Percentiles rank a stretch among this genome's conserved stretches.
phyloP scores from a whole-genome alignment of 1,284 basidiomycete species.

The Trichosporon coremiiforme region DNA sequence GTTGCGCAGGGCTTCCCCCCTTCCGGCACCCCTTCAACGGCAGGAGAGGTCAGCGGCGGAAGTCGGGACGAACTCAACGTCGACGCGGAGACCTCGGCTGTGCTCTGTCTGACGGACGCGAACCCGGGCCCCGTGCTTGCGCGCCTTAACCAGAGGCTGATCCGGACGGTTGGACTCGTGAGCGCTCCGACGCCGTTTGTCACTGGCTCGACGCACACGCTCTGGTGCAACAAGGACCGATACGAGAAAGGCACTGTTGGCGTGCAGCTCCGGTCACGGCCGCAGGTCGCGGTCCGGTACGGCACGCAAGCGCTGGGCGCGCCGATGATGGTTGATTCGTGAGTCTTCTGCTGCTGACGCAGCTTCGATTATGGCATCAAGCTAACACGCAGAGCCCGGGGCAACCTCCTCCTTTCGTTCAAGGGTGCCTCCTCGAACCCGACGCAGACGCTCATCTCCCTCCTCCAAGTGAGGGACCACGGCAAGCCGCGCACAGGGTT shows the following conservation, averaged over 20 bases:
- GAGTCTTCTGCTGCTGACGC: conserved; percentile 24
- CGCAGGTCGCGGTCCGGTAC: conserved; percentile 59
- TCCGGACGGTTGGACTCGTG: conserved; percentile 68
- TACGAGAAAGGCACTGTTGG: conserved; percentile 72
- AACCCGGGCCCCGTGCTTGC: conserved; percentile 39
- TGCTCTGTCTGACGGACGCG: conserved; percentile 44
- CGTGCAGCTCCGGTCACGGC: conserved; percentile 61
- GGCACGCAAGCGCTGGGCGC: conserved; percentile 63
- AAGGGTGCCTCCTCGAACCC: conserved; percentile 63
- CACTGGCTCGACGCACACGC: conserved; percentile 75
- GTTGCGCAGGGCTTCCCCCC: conserved; percentile 17
- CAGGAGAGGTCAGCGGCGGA: not conserved
- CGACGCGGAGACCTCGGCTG: conserved; percentile 7
- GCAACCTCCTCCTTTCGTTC: conserved; percentile 73
- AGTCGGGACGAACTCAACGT: not conserved
- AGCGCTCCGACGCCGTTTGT: conserved; percentile 81
- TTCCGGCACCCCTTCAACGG: not conserved
- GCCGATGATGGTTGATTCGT: conserved; percentile 65
- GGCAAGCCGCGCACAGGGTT: conserved; percentile 40
- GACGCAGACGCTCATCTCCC: conserved; percentile 66
- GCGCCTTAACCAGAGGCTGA: not conserved
- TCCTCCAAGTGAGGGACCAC: conserved; percentile 58
- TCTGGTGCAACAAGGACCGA: conserved; percentile 66
- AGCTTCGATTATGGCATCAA: not conserved
- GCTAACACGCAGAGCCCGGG: conserved; percentile 58